phyloP scores from a whole-genome alignment of 306 rosid genomes.

The Fragaria ananassa region DNA sequence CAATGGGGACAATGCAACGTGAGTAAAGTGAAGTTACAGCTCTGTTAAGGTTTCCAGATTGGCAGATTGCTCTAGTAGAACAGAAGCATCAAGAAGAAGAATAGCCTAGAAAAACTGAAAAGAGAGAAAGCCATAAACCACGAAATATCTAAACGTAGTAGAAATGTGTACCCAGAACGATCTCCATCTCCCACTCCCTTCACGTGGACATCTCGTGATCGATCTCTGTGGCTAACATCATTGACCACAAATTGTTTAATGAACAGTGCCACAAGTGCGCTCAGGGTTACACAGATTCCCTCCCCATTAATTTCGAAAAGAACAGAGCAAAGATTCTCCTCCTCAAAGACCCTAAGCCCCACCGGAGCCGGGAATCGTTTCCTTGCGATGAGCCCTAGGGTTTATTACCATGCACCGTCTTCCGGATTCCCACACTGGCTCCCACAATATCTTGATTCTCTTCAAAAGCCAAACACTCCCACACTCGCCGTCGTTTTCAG shows the following conservation, averaged over 20 bases:
- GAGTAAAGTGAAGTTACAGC: not conserved
- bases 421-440: conserved; percentile 22
- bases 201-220: conserved; percentile 90
- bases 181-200: conserved; percentile 39
- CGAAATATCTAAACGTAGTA: not conserved
- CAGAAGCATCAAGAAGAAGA: not conserved
- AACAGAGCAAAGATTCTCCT: not conserved
- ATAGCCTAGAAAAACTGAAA: not conserved
- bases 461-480: conserved; percentile 48
- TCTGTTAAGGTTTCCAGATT: not conserved
- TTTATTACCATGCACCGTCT: conserved; percentile 39
- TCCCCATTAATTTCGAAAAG: not conserved
- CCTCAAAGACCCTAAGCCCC: not conserved
- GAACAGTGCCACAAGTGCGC: not conserved
- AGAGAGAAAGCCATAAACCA: not conserved
- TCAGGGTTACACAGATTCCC: not conserved
- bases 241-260: conserved; percentile 8
- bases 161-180: conserved; percentile 6
- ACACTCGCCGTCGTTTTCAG: conserved; percentile 21
- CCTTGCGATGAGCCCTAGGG: not conserved
- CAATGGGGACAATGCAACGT: not conserved
- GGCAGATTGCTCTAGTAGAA: not conserved
- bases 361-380: not conserved
- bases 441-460: conserved; percentile 88
- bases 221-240: conserved; percentile 22